Evolutionary conservation across 345 rosid species (phyloP).

Genomic region (Adansonia digitata): DNA sequence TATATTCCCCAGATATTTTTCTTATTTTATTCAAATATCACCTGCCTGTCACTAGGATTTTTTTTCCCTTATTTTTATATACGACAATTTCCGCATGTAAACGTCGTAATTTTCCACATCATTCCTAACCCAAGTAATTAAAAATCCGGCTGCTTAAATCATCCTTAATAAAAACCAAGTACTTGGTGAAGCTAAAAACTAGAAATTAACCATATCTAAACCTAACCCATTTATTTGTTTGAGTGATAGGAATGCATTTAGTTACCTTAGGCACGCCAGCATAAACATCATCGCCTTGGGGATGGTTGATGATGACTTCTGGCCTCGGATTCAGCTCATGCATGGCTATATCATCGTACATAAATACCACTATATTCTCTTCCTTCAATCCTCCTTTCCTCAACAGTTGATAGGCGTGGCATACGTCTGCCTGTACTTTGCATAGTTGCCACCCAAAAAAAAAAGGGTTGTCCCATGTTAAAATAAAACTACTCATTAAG

Average conservation of each 20-base stretch:
- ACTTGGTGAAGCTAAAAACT: neutral
- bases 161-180: neutral
- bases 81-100: neutral
- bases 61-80: neutral
- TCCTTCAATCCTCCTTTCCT: slow-evolving; percentile 85
- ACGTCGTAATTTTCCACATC: neutral
- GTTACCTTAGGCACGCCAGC: slow-evolving; percentile 81
- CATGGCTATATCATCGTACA: slow-evolving; percentile 87
- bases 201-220: neutral
- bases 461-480: neutral
- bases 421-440: slow-evolving; percentile 67
- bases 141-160: neutral
- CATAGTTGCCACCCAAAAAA: neutral
- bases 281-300: slow-evolving; percentile 76
- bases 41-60: neutral
- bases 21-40: neutral
- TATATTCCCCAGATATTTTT: neutral
- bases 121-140: neutral
- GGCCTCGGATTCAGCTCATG: slow-evolving; percentile 67
- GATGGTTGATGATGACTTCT: slow-evolving; percentile 80
- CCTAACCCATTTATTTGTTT: neutral
- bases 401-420: slow-evolving; percentile 89
- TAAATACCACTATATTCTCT: slow-evolving; percentile 84
- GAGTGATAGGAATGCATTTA: neutral
- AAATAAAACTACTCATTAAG: neutral